Conservation (phyloP, 208 protist genomes). For the Leishmania aethiopica region DNA sequence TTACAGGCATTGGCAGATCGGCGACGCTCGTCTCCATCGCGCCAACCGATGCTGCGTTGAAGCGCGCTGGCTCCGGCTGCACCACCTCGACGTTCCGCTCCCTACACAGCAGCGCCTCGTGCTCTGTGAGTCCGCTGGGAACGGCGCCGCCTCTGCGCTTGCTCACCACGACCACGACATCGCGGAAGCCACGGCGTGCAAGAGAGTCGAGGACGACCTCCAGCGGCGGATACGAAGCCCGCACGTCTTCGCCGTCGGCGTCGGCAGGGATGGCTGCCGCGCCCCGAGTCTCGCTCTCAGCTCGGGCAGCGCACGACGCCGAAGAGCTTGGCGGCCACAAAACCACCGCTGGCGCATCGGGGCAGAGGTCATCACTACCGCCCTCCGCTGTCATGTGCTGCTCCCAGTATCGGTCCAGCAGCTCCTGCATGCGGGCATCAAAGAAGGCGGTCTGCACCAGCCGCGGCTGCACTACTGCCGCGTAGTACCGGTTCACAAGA, state of each 20-base stretch:
- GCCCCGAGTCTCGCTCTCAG: neutral
- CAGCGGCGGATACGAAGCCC: conserved; percentile 30
- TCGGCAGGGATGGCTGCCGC: neutral
- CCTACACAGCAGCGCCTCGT: conserved; percentile 38
- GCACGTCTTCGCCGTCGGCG: neutral
- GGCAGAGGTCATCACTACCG: neutral
- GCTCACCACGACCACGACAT: conserved; percentile 24
- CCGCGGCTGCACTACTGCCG: conserved; percentile 32
- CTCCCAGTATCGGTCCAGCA: conserved; percentile 42
- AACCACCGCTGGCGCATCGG: conserved; percentile 20
- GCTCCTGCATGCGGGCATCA: conserved; percentile 33
- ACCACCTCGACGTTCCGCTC: conserved; percentile 51
- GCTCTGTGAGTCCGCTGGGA: conserved; percentile 27
- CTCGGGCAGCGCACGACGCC: neutral
- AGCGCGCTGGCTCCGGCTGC: neutral
- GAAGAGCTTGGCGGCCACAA: conserved; percentile 23
- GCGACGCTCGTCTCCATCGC: neutral
- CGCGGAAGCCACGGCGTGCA: neutral
- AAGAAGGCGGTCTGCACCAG: conserved; percentile 51
- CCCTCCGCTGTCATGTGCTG: conserved; percentile 19
- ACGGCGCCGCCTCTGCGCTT: neutral
- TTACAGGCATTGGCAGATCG: conserved; percentile 8
- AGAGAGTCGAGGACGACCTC: conserved; percentile 38
- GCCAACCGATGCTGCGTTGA: neutral
- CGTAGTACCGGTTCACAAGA: conserved; percentile 58